Evolutionary conservation across 768 basidiomycete genomes (phyloP), one percentile per base, ranked within the genome.

Genomic region (Sutorius australiensis): DNA sequence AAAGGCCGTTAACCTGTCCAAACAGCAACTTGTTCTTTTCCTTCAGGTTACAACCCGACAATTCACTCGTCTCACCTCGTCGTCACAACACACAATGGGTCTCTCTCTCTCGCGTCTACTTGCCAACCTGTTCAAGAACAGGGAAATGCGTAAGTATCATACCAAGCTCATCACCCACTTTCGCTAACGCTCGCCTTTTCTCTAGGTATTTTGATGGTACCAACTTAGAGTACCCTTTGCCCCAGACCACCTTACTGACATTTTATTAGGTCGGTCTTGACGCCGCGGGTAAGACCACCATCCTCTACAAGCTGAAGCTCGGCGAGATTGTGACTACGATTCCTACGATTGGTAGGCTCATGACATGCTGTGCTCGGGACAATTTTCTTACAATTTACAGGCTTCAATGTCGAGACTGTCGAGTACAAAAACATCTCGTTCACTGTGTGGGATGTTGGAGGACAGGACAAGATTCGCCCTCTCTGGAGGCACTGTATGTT

Each of bases 381-480:
- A 24, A 7, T 30, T 43, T 55, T 54, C 50, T 59, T 46, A 63
- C 66, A 54, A 63, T 28, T n/a, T 37, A 21, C 61, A 98, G 97
- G 97, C 55, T 99, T 99, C 82, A 99, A 99, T 72, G 97, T 99
- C 64, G 97, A 99, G 82, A 98, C 97, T 56, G 97, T 99, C 62
- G 95, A 98, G 75, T 98, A 99, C 79, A 98, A 98, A 83, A 99
- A 98, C 81, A 98, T 98, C 61, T 97, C 94, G 24, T 99, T 99
- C 84, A 99, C 95, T 21, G 97, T 98, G 42, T 98, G 97, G 97
- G 97, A 99, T 77, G 97, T 99, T 59, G 97, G 97, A 83, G 97
- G 95, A 66, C 95, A 99, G 78, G 95, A 99, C 78, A 99, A 98
- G 87, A 98, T 98, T 74, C 87, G 95, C 66, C 95, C 95, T 63